Evolutionary conservation across 2,329 filamentous ascomycete species (phyloP).

Genomic region (Rutstroemia sp.): DNA sequence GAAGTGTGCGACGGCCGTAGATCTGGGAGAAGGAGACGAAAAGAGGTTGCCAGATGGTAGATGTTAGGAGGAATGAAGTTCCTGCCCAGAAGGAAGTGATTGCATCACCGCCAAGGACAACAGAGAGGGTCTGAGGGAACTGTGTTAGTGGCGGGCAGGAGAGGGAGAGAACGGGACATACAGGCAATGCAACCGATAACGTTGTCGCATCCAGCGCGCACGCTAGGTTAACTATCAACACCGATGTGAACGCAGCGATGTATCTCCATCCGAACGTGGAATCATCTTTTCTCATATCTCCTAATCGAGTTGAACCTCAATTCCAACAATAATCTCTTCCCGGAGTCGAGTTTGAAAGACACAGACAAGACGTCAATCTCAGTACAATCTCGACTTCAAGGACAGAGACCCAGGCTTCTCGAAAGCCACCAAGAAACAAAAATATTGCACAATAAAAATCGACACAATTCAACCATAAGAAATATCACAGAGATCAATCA

Average conservation of each 20-base stretch:
- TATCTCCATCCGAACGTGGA: background rate
- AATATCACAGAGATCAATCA: no score
- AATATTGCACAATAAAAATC: no score
- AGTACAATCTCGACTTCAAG: no score
- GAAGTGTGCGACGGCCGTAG: constrained; percentile 15
- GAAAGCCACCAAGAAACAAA: no score
- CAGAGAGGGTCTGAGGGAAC: constrained; percentile 40
- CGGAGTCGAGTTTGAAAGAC: no score
- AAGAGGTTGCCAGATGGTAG: constrained; percentile 49
- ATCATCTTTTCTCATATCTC: no score
- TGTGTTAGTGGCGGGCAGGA: background rate
- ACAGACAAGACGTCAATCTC: no score
- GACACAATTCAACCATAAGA: no score
- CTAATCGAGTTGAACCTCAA: no score
- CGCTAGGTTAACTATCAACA: constrained; percentile 36
- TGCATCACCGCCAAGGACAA: constrained; percentile 42
- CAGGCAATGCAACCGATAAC: constrained; percentile 30
- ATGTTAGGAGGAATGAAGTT: constrained; percentile 56
- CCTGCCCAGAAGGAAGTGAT: constrained; percentile 62
- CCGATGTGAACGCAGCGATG: background rate
- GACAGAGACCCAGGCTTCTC: no score
- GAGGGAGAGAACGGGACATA: constrained; percentile 10
- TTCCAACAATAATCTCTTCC: no score
- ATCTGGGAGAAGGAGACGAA: constrained; percentile 22
- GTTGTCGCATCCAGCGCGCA: constrained; percentile 60